A percentile compares a stretch with the other conserved stretches of the same genome.
Evolutionary conservation across 805 yeast species (phyloP).

Genomic region (Starmera caribaea): DNA sequence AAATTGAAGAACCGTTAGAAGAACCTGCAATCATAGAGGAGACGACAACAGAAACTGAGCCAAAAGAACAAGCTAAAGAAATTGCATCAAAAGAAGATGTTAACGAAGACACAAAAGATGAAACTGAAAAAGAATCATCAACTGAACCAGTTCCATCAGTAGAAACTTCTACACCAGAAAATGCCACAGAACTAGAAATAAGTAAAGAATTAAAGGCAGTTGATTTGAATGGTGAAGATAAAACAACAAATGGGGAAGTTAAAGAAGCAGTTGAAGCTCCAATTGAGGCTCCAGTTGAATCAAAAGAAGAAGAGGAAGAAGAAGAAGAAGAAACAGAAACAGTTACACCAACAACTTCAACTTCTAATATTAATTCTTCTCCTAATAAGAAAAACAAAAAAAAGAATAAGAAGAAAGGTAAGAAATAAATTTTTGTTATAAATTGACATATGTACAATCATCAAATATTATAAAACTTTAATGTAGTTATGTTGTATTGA

Average conservation of each 20-base stretch:
- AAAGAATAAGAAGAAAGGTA: conserved; percentile 26
- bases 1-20: no score
- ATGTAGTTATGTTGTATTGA: not conserved
- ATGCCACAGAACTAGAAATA: conserved; percentile 1
- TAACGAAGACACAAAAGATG: conserved; percentile 1
- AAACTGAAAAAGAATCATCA: conserved; percentile 2
- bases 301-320: conserved; percentile 4
- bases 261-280: not conserved
- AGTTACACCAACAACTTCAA: conserved; percentile 1
- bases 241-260: conserved; percentile 4
- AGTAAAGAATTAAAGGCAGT: conserved; percentile 2
- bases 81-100: conserved; percentile 2
- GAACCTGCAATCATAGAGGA: no score
- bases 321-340: conserved; percentile 2
- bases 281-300: conserved; percentile 7
- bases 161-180: conserved; percentile 2
- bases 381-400: conserved; percentile 25
- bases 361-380: conserved; percentile 6
- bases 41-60: conserved; percentile 2
- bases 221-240: conserved; percentile 1
- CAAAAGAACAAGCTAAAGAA: conserved; percentile 1
- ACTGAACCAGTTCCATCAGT: conserved; percentile 1
- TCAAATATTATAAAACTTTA: not conserved
- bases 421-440: conserved; percentile 9
- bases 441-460: not conserved